Evolutionary conservation across 768 basidiomycete species (phyloP).

Genomic region (Pleurotus ostreatus): DNA sequence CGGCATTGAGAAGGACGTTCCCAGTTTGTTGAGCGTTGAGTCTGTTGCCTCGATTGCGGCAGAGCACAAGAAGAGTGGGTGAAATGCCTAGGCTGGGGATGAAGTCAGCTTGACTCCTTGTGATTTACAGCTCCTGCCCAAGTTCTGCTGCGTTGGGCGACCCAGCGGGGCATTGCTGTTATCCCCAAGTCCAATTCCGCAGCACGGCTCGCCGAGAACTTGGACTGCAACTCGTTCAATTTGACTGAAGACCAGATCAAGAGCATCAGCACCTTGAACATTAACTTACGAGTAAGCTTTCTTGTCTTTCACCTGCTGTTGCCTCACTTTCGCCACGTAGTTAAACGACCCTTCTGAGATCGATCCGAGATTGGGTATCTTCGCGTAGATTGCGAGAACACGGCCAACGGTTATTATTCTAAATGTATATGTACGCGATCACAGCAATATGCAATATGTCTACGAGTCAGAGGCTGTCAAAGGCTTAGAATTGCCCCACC

Average conservation of each 20-base stretch:
- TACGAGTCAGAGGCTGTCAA: too few species aligned
- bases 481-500: too few species aligned
- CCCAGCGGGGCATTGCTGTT: conserved; percentile 47
- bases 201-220: conserved; percentile 41
- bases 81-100: too few species aligned
- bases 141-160: conserved; percentile 62
- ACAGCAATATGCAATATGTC: too few species aligned
- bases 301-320: conserved; percentile 9
- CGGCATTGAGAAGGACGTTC: conserved; percentile 45
- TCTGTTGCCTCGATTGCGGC: conserved; percentile 39
- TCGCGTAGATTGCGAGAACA: conserved; percentile 42
- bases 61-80: conserved; percentile 51
- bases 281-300: conserved; percentile 52
- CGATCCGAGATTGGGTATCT: conserved; percentile 63
- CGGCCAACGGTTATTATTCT: too few species aligned
- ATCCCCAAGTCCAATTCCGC: conserved; percentile 48
- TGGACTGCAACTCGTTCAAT: conserved; percentile 44
- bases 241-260: conserved; percentile 45
- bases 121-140: conserved; percentile 46
- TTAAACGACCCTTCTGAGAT: conserved; percentile 70
- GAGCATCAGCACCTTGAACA: conserved; percentile 44
- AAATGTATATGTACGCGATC: too few species aligned
- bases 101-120: too few species aligned
- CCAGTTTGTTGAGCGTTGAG: conserved; percentile 52
- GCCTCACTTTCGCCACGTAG: conserved; percentile 25